These are phyloP conservation scores for Diaporthe vaccinii DNA, from an alignment of 2,329 filamentous ascomycete species.

Conservation along the genomic window DNA sequence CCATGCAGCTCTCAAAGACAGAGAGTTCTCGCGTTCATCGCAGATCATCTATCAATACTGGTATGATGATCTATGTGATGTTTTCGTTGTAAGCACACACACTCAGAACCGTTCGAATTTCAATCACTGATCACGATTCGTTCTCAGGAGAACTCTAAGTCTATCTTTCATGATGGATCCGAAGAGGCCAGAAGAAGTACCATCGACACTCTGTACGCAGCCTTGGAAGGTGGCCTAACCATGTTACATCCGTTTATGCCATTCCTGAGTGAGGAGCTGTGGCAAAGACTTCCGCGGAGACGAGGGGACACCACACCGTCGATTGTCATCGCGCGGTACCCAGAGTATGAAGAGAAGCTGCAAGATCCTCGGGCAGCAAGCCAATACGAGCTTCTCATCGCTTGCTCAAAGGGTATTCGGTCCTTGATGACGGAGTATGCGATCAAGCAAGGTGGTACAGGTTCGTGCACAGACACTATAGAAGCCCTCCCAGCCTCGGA, in stretches of 20 bases:
- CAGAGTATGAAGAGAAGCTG: not conserved
- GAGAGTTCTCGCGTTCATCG: not conserved
- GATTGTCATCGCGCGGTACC: not conserved
- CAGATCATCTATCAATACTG: not conserved
- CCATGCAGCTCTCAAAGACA: not conserved
- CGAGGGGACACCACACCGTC: not conserved
- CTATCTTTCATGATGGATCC: not conserved
- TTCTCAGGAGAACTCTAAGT: not conserved
- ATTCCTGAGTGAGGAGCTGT: not conserved
- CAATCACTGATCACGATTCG: not conserved
- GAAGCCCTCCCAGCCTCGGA: not conserved
- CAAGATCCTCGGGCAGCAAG: not conserved
- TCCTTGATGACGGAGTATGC: not conserved
- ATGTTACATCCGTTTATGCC: not conserved
- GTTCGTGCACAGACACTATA: not conserved
- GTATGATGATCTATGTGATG: not conserved
- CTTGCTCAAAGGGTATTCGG: not conserved
- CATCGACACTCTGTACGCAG: not conserved
- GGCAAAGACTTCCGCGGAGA: not conserved
- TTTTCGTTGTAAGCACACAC: not conserved
- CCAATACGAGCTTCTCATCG: not conserved
- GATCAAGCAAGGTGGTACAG: not conserved
- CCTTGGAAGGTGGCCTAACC: not conserved
- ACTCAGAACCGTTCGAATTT: not conserved
- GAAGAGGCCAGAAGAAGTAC: not conserved